Conservation (phyloP, 768 basidiomycete species). For the Russula sp. region DNA sequence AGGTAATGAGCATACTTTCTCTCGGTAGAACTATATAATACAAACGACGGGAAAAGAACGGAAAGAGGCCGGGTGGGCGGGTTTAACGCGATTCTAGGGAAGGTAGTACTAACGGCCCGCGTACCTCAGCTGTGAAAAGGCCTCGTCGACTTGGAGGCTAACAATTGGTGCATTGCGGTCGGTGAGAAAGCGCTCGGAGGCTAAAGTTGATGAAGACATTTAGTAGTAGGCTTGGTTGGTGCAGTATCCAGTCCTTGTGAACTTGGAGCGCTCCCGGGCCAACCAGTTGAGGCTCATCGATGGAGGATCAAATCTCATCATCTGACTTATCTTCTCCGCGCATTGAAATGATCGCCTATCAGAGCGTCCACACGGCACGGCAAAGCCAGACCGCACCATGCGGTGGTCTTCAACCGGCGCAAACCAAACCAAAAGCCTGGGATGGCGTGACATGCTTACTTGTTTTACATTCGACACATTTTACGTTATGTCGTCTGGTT, state of each 20-base stretch:
- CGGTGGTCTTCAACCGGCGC: background rate
- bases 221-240: background rate
- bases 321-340: too few species aligned
- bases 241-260: too few species aligned
- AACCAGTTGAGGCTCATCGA: background rate
- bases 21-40: conserved; percentile 50
- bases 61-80: too few species aligned
- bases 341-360: too few species aligned
- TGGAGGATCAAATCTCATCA: background rate
- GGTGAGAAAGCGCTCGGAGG: conserved; percentile 61
- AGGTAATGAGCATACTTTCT: conserved; percentile 76
- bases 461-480: background rate
- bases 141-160: conserved; percentile 57
- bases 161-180: conserved; percentile 76
- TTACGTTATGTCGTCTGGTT: background rate
- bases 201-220: conserved; percentile 33
- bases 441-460: too few species aligned
- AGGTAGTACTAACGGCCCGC: background rate
- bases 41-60: background rate
- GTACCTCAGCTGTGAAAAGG: conserved; percentile 66
- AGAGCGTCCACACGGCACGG: background rate
- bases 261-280: too few species aligned
- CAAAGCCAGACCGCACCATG: background rate
- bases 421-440: background rate
- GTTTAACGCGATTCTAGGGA: background rate